These are phyloP conservation scores for Isoetes taiwanensis DNA, from an alignment of 75 land plant species.

Conservation along the genomic window DNA sequence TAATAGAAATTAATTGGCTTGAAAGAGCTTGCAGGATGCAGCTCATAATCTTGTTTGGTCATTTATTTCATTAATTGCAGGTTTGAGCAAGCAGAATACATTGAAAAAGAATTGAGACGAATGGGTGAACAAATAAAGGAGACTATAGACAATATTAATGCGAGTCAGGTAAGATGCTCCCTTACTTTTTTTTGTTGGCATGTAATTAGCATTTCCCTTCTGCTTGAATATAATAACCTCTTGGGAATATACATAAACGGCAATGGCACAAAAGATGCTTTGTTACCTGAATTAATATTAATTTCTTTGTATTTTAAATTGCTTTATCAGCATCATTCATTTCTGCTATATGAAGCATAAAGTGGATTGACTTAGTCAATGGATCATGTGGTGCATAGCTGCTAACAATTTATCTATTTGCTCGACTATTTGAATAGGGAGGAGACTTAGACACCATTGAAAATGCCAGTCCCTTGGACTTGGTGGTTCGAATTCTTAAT, in stretches of 20 bases:
- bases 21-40: too few relatives aligned
- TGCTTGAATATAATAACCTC: not conserved
- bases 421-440: too few relatives aligned
- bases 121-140: slow-evolving; percentile 88
- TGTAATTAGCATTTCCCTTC: not conserved
- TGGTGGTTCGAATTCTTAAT: slow-evolving; percentile 70
- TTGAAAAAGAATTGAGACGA: slow-evolving; percentile 75
- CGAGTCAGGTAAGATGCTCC: slow-evolving; percentile 42
- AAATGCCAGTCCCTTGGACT: slow-evolving; percentile 73
- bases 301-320: too few relatives aligned
- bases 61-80: slow-evolving; percentile 25
- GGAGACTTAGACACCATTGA: slow-evolving; percentile 28
- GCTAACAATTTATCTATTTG: too few relatives aligned
- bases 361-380: too few relatives aligned
- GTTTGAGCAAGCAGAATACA: slow-evolving; percentile 85
- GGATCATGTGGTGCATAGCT: too few relatives aligned
- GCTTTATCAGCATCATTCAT: too few relatives aligned
- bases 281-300: too few relatives aligned
- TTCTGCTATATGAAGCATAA: too few relatives aligned
- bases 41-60: too few relatives aligned
- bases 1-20: too few relatives aligned
- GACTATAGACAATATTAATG: slow-evolving; percentile 71
- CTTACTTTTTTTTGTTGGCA: not conserved
- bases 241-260: not conserved
- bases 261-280: too few relatives aligned